Conservation (phyloP, 2,329 filamentous ascomycete species). For the Venturia asperata region DNA sequence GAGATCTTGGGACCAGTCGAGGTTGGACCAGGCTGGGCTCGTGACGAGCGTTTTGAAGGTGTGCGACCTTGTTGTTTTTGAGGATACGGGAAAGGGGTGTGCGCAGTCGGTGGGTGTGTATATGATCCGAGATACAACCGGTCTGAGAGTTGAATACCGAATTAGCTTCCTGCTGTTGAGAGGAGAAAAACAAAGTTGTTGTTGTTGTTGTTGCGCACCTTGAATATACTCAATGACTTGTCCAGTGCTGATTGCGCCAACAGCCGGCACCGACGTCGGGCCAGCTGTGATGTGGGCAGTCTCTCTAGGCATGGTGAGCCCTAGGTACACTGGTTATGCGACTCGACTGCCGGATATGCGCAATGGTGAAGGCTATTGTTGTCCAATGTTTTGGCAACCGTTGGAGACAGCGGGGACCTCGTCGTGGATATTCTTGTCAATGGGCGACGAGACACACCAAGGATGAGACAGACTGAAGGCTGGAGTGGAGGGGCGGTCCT, state of each 20-base stretch:
- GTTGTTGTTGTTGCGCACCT: conserved; percentile 50
- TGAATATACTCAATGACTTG: conserved; percentile 96
- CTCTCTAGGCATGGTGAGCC: conserved; percentile 13
- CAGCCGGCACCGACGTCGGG: conserved; percentile 5
- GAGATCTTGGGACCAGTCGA: conserved; percentile 47
- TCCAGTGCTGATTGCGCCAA: conserved; percentile 47
- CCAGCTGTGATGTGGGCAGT: conserved; percentile 13
- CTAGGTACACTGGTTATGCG: not conserved
- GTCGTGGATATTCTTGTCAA: not conserved
- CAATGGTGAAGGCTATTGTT: not conserved
- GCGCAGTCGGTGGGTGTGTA: conserved; percentile 67
- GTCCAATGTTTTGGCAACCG: conserved; percentile 10
- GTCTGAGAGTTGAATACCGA: conserved; percentile 47
- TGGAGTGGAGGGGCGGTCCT: not conserved
- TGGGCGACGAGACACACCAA: conserved; percentile 8
- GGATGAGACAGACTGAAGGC: not conserved
- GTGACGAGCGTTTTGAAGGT: conserved; percentile 67
- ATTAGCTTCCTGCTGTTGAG: not conserved
- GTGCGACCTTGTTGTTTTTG: conserved; percentile 50
- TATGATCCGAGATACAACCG: conserved; percentile 94
- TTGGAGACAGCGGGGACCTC: not conserved
- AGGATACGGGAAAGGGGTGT: conserved; percentile 82
- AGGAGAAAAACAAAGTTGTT: not conserved
- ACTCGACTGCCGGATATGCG: not conserved
- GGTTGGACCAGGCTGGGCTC: conserved; percentile 53